A percentile compares a stretch with the other conserved stretches of the same genome.
phyloP scores from a whole-genome alignment of 2,329 filamentous ascomycete genomes.

The Simplicillium aogashimaense region DNA sequence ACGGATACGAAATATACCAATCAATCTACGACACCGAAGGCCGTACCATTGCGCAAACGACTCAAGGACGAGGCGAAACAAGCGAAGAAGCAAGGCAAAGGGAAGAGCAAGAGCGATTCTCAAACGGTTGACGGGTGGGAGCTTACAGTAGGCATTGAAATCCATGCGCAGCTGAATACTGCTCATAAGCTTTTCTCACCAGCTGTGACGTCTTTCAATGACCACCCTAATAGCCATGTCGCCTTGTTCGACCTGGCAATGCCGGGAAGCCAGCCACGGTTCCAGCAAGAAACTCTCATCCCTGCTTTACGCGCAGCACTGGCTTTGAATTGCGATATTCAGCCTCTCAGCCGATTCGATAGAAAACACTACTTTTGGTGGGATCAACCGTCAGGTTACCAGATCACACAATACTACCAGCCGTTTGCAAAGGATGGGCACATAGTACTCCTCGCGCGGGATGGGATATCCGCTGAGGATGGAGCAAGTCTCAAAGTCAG shows the following conservation, averaged over 20 bases:
- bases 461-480: constrained; percentile 70
- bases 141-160: constrained; percentile 90
- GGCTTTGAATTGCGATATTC: constrained; percentile 70
- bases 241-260: constrained; percentile 82
- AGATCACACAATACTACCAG: constrained; percentile 93
- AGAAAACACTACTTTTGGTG: constrained; percentile 99
- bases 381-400: constrained; percentile 93
- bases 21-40: constrained; percentile 18
- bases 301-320: constrained; percentile 86
- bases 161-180: constrained; percentile 93
- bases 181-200: constrained; percentile 80
- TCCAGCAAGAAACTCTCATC: constrained; percentile 74
- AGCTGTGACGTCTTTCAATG: constrained; percentile 53
- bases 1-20: neutral
- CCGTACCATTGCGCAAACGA: constrained; percentile 50
- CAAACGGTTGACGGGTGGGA: constrained; percentile 68
- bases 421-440: constrained; percentile 60
- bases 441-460: constrained; percentile 60
- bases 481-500: constrained; percentile 62
- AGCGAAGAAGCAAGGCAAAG: constrained; percentile 53
- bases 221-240: constrained; percentile 74
- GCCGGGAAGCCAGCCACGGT: constrained; percentile 78
- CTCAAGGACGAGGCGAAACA: constrained; percentile 63
- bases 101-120: constrained; percentile 31
- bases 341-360: constrained; percentile 75